phyloP scores from a whole-genome alignment of 768 basidiomycete species.

The Hypholoma fasciculare region DNA sequence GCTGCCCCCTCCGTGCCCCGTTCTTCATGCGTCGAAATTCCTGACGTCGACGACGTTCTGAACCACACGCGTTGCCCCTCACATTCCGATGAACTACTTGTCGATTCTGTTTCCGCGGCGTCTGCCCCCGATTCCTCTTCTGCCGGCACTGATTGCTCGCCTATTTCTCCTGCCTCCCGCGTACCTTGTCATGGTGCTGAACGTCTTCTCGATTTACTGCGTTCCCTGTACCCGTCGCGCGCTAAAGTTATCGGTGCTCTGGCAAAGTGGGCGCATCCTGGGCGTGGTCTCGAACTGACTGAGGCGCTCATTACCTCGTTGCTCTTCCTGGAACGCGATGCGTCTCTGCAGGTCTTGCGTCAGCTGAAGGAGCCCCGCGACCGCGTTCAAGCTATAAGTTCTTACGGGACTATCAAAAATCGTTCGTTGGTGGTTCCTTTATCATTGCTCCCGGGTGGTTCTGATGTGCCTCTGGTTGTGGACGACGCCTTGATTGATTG shows the following conservation, averaged over 20 bases:
- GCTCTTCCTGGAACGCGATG: neutral
- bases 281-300: neutral
- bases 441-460: neutral
- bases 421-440: neutral
- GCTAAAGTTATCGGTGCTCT: neutral
- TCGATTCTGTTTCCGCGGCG: too few species aligned
- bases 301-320: neutral
- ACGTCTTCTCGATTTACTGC: neutral
- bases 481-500: neutral
- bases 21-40: neutral
- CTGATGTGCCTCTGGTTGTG: neutral
- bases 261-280: neutral
- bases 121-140: too few species aligned
- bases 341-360: neutral
- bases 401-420: neutral
- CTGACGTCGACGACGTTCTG: neutral
- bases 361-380: neutral
- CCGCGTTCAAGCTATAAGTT: neutral
- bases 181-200: neutral
- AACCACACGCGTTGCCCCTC: neutral
- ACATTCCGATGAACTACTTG: neutral
- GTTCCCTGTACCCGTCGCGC: neutral
- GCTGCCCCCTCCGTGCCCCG: neutral
- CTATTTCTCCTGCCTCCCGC: too few species aligned
- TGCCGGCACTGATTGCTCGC: too few species aligned